Evolutionary conservation across 2,329 filamentous ascomycete species (phyloP), one percentile per base, ranked within the genome.

Genomic region (Diaporthe helianthi): DNA sequence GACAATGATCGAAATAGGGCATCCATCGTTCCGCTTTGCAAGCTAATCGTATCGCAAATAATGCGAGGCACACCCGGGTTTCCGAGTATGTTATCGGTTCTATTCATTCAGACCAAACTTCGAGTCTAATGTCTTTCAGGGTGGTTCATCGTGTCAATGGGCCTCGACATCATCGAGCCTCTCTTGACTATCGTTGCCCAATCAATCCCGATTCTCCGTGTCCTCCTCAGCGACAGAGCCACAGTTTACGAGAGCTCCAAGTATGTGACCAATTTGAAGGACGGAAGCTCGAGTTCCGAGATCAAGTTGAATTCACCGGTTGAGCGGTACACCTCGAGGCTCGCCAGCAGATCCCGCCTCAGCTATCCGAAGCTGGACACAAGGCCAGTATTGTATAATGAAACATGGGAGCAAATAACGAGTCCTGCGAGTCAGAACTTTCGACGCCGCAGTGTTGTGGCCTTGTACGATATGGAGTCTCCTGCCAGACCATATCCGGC

Each of bases 161-260:
- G 58, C 12, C 58, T 63, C 44, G 58, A 63, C 29, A 63, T 63
- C 10, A 49, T 63, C 29, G 58, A 63, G 58, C 58, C 58, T 2
- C 58, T 63, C 7, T 9, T 67, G 19, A 61, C 65, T 5, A 67
- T 67, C 38, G 52, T 67, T n/a, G 65, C 65, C 8, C 49, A 54
- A n/a, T 58, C 49, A 10, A 67, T 67, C 8, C 65, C 65, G 7
- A 67, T 61, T 15, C 44, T 67, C 19, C 65, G 65, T 17, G 65
- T 67, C 3, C 65, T 67, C 19, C 29, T 67, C 26, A 52, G 65
- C 17, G 38, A 67, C 17, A 49, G 8, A 13, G 26, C 44, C 1
- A 63, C 58, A 10, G 58, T 41, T n/a, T 49, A 49, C 44, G 58
- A 63, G 29, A 49, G 44, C 29, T 63, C 58, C 5, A 49, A 12